Evolutionary conservation across 2,329 filamentous ascomycete genomes (phyloP), one percentile per base, ranked within the genome.

Genomic region (Diplodia scrobiculata): DNA sequence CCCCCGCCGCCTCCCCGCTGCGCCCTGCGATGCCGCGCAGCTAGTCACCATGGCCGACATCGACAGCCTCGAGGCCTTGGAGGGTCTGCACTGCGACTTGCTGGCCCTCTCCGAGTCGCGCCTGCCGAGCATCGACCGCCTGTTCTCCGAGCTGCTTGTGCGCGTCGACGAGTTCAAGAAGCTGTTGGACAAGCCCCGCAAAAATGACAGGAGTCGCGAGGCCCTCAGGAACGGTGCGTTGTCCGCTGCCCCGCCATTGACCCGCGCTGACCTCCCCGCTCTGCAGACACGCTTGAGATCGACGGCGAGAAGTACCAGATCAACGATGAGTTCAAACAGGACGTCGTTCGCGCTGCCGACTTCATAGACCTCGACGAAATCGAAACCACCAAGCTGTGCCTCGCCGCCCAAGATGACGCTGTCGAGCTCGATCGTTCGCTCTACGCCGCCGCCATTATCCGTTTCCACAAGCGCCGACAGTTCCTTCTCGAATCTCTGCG

Each of bases 311-410:
- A 93, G 72, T 98, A 92, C 77, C 81, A 84, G 25, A 82, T 99
- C 80, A 97, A 96, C 78, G 85, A 91, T 66, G 88, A 92, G 68
- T 98, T 99, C 78, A 88, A 94, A 74, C 89, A 97, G 77, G 87
- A 89, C 71, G 86, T 88, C 27, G 83, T 96, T 36, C 86, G 91
- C 72, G 83, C 99, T 45, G 91, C 94, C 65, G 93, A 98, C 77
- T 91, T 92, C 71, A 83, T 97, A 68, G 89, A 97, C 72, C 83
- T 99, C 63, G 93, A 99, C 78, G 96, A 99, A 78, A 76, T 96
- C 66, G 87, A 95, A 72, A 90, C 94, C 19, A 91, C 92, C 10
- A 84, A 85, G 70, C 85, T 95, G 59, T 86, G 96, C 66, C 81
- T 96, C 62, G 87, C 89, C 65, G 88, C 91, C 19, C 86, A 91